Conservation (phyloP, 2,329 filamentous ascomycete genomes). For the Colletotrichum phormii region DNA sequence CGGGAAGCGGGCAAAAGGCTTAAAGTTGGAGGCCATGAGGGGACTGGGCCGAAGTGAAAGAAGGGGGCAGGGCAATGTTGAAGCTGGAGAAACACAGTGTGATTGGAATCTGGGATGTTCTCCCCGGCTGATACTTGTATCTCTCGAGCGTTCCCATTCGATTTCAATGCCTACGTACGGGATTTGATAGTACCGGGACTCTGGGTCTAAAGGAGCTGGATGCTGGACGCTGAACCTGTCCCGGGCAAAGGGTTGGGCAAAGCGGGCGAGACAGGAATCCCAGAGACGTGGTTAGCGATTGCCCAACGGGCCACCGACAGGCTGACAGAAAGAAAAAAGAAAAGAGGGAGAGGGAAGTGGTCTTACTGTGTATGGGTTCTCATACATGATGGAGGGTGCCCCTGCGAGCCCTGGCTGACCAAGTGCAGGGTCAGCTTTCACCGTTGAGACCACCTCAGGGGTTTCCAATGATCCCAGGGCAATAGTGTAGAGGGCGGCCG, state of each 20-base stretch:
- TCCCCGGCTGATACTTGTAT: not conserved
- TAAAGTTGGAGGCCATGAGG: not conserved
- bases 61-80: not conserved
- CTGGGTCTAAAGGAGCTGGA: not conserved
- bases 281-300: not conserved
- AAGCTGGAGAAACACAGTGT: not conserved
- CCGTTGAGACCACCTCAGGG: not conserved
- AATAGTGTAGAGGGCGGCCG: too few species aligned
- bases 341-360: not conserved
- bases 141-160: not conserved
- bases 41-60: too few species aligned
- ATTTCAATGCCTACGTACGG: not conserved
- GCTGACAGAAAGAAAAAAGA: too few species aligned
- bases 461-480: too few species aligned
- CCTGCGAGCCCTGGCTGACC: not conserved
- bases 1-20: not conserved
- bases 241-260: not conserved
- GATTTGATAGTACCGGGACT: not conserved
- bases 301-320: not conserved
- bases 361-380: not conserved
- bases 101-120: not conserved
- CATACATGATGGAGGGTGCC: conserved; percentile 1
- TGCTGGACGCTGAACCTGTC: not conserved
- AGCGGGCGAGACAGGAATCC: not conserved
- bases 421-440: not conserved